Evolutionary conservation across 2,329 filamentous ascomycete species (phyloP), one percentile per base, ranked within the genome.

Genomic region (Penicillium sp.): DNA sequence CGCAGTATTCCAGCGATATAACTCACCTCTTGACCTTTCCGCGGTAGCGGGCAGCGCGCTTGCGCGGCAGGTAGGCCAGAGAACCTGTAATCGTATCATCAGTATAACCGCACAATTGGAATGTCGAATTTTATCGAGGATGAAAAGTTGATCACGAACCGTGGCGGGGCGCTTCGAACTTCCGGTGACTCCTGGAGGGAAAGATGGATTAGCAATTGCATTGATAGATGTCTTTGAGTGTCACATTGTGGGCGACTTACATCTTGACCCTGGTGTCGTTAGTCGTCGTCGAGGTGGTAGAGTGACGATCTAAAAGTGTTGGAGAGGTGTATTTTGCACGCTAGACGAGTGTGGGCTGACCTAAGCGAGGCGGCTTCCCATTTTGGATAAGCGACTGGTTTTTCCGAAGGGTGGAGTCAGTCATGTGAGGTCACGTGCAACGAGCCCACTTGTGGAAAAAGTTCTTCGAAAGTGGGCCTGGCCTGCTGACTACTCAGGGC

Each of bases 21-120:
- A 73, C 87, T 87, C 85, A 96, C 92, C 89, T 92, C 92, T 97
- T 97, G 80, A 97, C 93, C 87, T 96, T 96, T 81, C 93, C 93
- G 75, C 93, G 85, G 84, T 98, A 93, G 76, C 93, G 88, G 80
- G 92, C 86, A 75, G 92, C 92, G 78, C 93, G 89, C 92, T 97
- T 97, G 78, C 91, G 83, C 68, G 91, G 91, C 76, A 95, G 81
- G 83, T 87, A 93, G 72, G 90, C 90, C 80, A 98, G 85, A 78
- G 90, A 93, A 79, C 78, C 78, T 80, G 70, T 66, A 61, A 44
- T 69, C 21, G 61, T 62, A 58, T 25, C 59, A 70, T 71, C 64
- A 72, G 72, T 74, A 72, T 62, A 64, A 59, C 56, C 63, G 67
- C 64, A 69, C 67, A 69, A 47, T 58, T 58, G 57, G 61, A 58